Evolutionary conservation across 495 filamentous ascomycete genomes (phyloP), one percentile per base, ranked within the genome.

Genomic region (Corynascus novoguineensis): DNA sequence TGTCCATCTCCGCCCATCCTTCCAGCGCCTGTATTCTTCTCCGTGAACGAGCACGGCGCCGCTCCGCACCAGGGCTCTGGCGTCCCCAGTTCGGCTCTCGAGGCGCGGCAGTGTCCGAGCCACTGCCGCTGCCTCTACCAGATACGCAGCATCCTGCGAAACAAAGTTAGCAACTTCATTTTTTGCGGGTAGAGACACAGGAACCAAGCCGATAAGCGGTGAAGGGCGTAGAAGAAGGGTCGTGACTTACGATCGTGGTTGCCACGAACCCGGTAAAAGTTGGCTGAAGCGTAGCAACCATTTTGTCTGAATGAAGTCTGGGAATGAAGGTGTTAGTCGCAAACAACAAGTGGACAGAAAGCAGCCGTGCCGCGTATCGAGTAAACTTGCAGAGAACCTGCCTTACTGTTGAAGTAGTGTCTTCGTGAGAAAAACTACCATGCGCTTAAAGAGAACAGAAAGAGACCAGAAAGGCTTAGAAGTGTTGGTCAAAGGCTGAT

Each of bases 21-120:
- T 96, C 92, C 92, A 96, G 38, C 92, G 81, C 73, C 92, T 95
- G 71, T 96, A 95, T 2, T 88, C 88, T 1, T 90, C 92, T 1
- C 87, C 83, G 53, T 95, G 96, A 60, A 96, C 87, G 68, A 96
- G 92, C 11, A 95, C 81, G 52, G 86, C 85, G 22, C 92, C 92
- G 64, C 89, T 95, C 55, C 77, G 80, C 62, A 96, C 92, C 28
- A 45, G 3, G 38, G 8, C 17, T 21, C 5, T 5, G 6, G 3
- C 17, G 2, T 19, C 38, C 19, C 1, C 38, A 7, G 6, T 5
- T 4, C 34, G 34, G 38, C 38, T 7, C 5, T 21, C 9, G 38
- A 6, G 17, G 25, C 3, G 7, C 34, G 34, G 27, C 21, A 42
- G 28, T n/a, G 4, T 31, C 8, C 8, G 15, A 8, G 45, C 45